Conservation (phyloP, 352 stramenopile genomes). For the Globisporangium recalcitrans region DNA sequence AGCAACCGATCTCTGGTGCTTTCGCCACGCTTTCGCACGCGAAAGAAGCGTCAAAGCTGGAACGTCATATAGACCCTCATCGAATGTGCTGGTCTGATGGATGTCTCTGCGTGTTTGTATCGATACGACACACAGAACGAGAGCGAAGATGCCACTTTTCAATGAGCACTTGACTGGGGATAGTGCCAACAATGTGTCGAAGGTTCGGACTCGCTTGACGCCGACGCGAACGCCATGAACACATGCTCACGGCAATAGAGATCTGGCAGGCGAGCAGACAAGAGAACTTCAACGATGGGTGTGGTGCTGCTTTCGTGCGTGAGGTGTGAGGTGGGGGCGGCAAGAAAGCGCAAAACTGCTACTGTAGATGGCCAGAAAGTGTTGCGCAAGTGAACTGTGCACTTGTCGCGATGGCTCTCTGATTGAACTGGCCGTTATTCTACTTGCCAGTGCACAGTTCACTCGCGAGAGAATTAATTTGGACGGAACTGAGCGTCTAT, state of each 20-base stretch:
- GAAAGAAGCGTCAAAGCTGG: too few relatives aligned
- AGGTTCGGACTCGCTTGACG: neutral
- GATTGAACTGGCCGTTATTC: neutral
- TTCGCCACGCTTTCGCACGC: too few relatives aligned
- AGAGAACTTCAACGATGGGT: neutral
- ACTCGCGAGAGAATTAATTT: neutral
- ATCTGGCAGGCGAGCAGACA: neutral
- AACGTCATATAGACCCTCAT: too few relatives aligned
- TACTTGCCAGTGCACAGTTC: neutral
- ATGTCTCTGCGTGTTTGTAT: too few relatives aligned
- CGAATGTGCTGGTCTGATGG: too few relatives aligned
- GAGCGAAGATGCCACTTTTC: too few relatives aligned
- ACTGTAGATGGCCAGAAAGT: neutral
- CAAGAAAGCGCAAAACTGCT: neutral
- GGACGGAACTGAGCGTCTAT: neutral
- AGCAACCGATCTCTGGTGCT: neutral
- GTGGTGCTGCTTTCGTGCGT: neutral
- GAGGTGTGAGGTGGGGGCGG: neutral
- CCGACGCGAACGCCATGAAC: neutral
- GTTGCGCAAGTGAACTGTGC: neutral
- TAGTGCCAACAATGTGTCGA: too few relatives aligned
- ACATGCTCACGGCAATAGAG: too few relatives aligned
- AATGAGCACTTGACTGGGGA: too few relatives aligned
- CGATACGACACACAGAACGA: too few relatives aligned
- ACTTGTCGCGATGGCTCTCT: neutral